Conservation (phyloP, 768 basidiomycete genomes). For the Lentinula lateritia region DNA sequence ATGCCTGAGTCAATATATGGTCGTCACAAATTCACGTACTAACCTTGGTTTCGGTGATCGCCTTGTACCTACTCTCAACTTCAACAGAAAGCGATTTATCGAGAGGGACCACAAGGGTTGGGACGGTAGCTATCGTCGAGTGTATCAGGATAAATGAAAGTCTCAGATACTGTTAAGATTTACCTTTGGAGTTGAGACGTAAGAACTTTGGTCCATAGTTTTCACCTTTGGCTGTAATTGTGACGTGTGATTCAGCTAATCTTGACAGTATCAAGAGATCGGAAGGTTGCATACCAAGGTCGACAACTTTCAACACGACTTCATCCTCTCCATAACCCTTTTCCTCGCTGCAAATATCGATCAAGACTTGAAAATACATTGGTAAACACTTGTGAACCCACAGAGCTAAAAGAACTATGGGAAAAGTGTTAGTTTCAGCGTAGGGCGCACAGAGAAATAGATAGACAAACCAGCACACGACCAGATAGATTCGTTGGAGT, state of each 20-base stretch:
- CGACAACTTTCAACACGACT: constrained; percentile 61
- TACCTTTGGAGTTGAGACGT: constrained; percentile 75
- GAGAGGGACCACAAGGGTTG: constrained; percentile 81
- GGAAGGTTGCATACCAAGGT: constrained; percentile 38
- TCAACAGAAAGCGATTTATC: constrained; percentile 64
- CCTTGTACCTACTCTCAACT: constrained; percentile 75
- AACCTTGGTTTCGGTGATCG: constrained; percentile 72
- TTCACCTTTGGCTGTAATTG: constrained; percentile 60
- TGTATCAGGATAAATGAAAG: not conserved
- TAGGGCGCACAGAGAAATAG: not conserved
- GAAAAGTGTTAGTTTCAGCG: not conserved
- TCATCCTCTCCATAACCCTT: constrained; percentile 85
- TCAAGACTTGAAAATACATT: not conserved
- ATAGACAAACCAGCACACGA: constrained; percentile 48
- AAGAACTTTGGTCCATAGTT: constrained; percentile 73
- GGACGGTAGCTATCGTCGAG: constrained; percentile 56
- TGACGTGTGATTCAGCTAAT: not conserved
- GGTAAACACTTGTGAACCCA: constrained; percentile 23
- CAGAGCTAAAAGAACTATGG: constrained; percentile 50
- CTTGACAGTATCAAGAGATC: not conserved
- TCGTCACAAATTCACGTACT: not conserved
- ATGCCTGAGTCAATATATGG: constrained; percentile 3
- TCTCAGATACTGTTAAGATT: not conserved
- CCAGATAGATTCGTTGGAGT: constrained; percentile 45
- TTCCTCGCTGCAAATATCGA: constrained; percentile 42